Base-by-base conservation (phyloP, 1,139 yeast species). In the Yamadazyma sp. region DNA sequence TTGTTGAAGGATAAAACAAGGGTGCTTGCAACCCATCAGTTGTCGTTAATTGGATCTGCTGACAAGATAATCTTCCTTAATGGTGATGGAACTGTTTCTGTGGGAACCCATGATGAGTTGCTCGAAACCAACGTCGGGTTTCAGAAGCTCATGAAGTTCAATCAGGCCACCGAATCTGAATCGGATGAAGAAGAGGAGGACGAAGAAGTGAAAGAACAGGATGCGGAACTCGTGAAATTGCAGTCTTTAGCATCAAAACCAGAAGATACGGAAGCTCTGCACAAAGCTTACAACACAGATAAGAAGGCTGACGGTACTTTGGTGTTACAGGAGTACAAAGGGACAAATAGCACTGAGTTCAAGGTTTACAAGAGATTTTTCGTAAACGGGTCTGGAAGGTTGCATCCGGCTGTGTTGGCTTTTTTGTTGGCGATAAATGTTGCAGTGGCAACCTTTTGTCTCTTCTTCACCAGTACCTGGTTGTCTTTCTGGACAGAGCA, bases 401-500 rank as follows among this genome's bases (percentile, higher is more conserved):
- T 75, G 26, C 70, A 45, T 13, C 48, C 50, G 14, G 37, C 52
- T 14, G 34, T 55, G 34, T 18, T 44, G 29, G 6, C 44, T n/a
- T 7, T 41, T 1, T 11, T 46, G 13, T 29, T 45, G 26, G 41
- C 52, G 23, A 50, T 60, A 10, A 21, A 50, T 13, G 45, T 59
- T 40, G 77, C 16, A 60, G 57, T 76, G 6, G 53, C 80, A 7
- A 76, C 89, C 0, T 87, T 86, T 54, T 69, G 76, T 45, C 73
- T 71, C 42, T 59, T 86, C 31, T 84, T 86, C 56, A 71, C 86
- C 29, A 85, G 83, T 50, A 82, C 83, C 16, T 89, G 96, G 95
- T 67, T 89, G 44, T 82, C 96, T 1, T 89, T 78, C 59, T 89
- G 97, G 97, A 75, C 86, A 2, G 76, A 70, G 27, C 37, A 67